Percentiles rank a stretch among this genome's conserved stretches.
Conservation (phyloP, 192 early-diverging fungal species). For the Coemansia sp. region DNA sequence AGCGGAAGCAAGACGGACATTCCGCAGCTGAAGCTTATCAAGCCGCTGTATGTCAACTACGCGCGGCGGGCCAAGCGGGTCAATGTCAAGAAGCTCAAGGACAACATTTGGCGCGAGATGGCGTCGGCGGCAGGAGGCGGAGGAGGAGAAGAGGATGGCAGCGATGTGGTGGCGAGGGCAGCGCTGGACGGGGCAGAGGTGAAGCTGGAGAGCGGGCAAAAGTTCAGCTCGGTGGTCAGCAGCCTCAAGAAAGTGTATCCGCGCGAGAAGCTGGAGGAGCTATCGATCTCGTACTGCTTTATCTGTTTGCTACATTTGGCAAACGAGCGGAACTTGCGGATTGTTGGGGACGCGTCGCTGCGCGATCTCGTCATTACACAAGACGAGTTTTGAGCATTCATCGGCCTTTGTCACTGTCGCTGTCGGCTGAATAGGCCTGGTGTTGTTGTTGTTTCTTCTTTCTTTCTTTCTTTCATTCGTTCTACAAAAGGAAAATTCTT, state of each 20-base stretch:
- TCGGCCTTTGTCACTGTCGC: background rate
- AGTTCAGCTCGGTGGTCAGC: constrained; percentile 76
- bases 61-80: constrained; percentile 90
- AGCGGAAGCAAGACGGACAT: constrained; percentile 39
- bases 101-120: constrained; percentile 92
- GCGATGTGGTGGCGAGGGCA: constrained; percentile 1
- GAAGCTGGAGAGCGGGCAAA: constrained; percentile 61
- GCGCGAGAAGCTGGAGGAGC: constrained; percentile 80
- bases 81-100: constrained; percentile 94
- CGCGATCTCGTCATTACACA: constrained; percentile 56
- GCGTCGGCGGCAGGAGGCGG: constrained; percentile 22
- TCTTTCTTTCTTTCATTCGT: constrained; percentile 5
- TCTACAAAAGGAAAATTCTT: background rate
- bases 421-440: background rate
- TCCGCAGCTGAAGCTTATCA: constrained; percentile 66
- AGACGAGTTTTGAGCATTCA: constrained; percentile 38
- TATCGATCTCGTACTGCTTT: constrained; percentile 97
- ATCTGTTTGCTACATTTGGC: constrained; percentile 96
- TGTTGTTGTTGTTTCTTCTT: background rate
- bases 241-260: constrained; percentile 77
- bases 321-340: constrained; percentile 85
- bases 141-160: constrained; percentile 14
- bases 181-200: constrained; percentile 5
- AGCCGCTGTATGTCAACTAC: constrained; percentile 75
- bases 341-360: constrained; percentile 59